A percentile compares a stretch with the other conserved stretches of the same genome.
Evolutionary conservation across 257 asterid genomes (phyloP).

Genomic region (Parsonsia alboflavescens): DNA sequence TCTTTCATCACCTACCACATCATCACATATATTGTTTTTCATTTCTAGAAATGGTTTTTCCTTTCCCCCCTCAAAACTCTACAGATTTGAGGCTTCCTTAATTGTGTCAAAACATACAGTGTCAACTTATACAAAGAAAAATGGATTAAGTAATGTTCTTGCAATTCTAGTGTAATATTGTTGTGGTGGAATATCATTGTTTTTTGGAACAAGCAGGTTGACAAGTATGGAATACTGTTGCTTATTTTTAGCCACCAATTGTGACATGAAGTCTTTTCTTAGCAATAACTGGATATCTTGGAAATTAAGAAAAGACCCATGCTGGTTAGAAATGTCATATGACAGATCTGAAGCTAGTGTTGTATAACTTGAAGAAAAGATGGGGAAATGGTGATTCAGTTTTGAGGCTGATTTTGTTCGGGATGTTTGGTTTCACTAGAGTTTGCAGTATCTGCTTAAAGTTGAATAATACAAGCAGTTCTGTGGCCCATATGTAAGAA

Average conservation of each 20-base stretch:
- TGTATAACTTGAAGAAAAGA: not conserved
- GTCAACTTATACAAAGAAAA: too few relatives aligned
- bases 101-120: too few relatives aligned
- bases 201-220: not conserved
- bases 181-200: not conserved
- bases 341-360: not conserved
- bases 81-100: too few relatives aligned
- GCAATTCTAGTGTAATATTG: not conserved
- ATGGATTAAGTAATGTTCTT: not conserved
- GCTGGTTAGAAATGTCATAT: not conserved
- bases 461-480: not conserved
- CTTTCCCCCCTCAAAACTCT: too few relatives aligned
- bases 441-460: not conserved
- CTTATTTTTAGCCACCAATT: not conserved
- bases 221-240: not conserved
- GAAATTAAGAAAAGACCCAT: not conserved
- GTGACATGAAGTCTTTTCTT: not conserved
- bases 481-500: not conserved
- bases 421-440: not conserved
- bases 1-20: not conserved
- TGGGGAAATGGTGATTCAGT: slow-evolving; percentile 8
- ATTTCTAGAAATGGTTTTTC: not conserved
- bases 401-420: not conserved
- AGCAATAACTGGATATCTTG: too few relatives aligned
- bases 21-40: not conserved